Percentiles rank a stretch among this genome's conserved stretches.
These are phyloP conservation scores for Penicillium sp. DNA, from an alignment of 2,329 filamentous ascomycete genomes.

Conservation along the genomic window DNA sequence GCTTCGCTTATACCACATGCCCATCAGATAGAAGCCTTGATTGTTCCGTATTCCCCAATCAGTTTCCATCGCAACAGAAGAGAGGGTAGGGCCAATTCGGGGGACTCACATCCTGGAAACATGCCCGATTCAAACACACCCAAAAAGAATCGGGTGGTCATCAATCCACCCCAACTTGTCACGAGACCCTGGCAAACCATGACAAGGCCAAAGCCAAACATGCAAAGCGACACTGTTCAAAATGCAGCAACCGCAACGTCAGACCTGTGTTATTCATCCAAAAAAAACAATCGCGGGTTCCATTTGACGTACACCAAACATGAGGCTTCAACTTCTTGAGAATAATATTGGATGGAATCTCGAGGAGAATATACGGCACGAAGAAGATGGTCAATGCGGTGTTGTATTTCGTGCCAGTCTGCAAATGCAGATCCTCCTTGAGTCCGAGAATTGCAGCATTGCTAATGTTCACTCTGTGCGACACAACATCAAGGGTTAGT, in stretches of 20 bases:
- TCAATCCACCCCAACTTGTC: slow-evolving; percentile 67
- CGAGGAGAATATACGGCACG: slow-evolving; percentile 62
- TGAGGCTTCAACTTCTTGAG: slow-evolving; percentile 63
- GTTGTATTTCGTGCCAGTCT: slow-evolving; percentile 56
- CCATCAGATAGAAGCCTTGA: slow-evolving; percentile 56
- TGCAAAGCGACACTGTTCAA: slow-evolving; percentile 60
- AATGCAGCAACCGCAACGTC: background rate
- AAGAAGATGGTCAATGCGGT: slow-evolving; percentile 76
- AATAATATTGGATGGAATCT: slow-evolving; percentile 66
- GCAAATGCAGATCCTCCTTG: slow-evolving; percentile 55
- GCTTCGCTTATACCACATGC: slow-evolving; percentile 75
- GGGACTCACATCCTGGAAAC: slow-evolving; percentile 54
- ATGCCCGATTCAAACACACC: slow-evolving; percentile 71
- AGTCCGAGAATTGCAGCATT: slow-evolving; percentile 67
- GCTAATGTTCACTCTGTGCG: slow-evolving; percentile 64
- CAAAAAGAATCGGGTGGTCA: slow-evolving; percentile 79
- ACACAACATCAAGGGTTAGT: slow-evolving; percentile 5
- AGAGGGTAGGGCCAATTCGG: too few relatives aligned
- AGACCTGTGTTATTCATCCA: background rate
- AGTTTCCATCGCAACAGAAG: background rate
- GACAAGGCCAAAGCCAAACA: slow-evolving; percentile 74
- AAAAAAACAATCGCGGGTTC: background rate
- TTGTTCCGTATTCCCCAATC: background rate
- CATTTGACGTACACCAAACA: slow-evolving; percentile 51
- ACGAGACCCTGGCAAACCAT: slow-evolving; percentile 73